Evolutionary conservation across 2,329 filamentous ascomycete genomes (phyloP), one percentile per base, ranked within the genome.

Genomic region (Fonsecaea pedrosoi): DNA sequence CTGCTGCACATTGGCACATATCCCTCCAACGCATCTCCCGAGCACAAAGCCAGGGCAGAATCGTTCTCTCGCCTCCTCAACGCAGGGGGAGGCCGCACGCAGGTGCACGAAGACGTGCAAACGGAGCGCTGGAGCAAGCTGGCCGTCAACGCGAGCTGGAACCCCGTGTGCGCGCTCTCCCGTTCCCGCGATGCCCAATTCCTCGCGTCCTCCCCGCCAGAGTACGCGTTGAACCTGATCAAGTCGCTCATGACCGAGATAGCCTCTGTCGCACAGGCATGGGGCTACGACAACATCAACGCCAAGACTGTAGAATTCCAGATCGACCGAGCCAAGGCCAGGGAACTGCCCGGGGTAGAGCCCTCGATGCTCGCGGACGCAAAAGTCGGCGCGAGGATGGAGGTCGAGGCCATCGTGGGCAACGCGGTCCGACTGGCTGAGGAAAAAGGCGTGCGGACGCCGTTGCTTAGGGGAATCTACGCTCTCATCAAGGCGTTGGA

Each of bases 121-220:
- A 74, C 81, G 0, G 81, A 84, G 60, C 81, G 87, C 7, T 89
- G 87, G 87, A 79, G 81, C 60, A 90, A 89, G 74, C 80, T 89
- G 0, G 77, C 89, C 0, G 79, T 86, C 75, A 89, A 89, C 72
- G 86, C 83, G 1, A 81, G 84, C 0, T 89, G 85, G 84, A 89
- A 89, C 70, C 83, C 86, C 0, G 79, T 88, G 40, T 87, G 85
- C 50, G 86, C 86, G 0, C 77, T 89, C 1, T 84, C 85, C 0
- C 79, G 83, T 0, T 80, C 81, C 50, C 82, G 85, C 64, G 86
- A 86, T 21, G 81, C 84, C 0, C 74, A 81, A 0, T 84, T 86
- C 73, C 75, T 88, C 10, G 79, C 74, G 0, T 84, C 80, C 0
- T 75, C 77, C 0, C 73, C 77, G 0, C 73, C 81, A 1, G 71